phyloP scores from a whole-genome alignment of 139 green algal genomes.

The Micractinium conductrix region DNA sequence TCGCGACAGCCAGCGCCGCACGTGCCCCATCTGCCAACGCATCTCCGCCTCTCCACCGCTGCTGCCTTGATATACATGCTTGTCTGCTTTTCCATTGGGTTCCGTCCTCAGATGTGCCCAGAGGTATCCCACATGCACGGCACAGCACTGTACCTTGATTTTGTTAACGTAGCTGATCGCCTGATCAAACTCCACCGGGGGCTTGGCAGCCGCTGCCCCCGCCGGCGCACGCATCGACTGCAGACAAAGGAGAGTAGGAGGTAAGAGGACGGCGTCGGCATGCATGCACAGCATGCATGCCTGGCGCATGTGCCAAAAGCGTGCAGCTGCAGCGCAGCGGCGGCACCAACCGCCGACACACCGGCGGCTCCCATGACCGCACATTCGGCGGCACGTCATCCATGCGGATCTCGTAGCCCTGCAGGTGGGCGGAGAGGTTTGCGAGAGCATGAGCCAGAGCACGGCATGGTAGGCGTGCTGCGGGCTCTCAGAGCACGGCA shows the following conservation, averaged over 20 bases:
- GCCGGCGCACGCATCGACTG: slow-evolving; percentile 9
- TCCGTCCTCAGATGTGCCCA: too few species aligned
- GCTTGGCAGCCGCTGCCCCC: slow-evolving; percentile 52
- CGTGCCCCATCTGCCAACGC: too few species aligned
- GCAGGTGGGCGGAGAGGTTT: neutral
- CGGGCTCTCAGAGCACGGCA: neutral
- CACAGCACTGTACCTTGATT: slow-evolving; percentile 97
- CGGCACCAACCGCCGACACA: neutral
- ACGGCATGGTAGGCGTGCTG: neutral
- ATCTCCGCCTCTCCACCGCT: too few species aligned
- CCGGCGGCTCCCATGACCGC: slow-evolving; percentile 20
- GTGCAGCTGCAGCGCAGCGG: neutral
- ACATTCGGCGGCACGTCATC: slow-evolving; percentile 30
- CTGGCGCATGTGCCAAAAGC: neutral
- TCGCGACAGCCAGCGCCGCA: too few species aligned
- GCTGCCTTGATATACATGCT: too few species aligned
- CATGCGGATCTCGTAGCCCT: slow-evolving; percentile 57
- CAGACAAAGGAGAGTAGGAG: neutral
- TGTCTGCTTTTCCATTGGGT: too few species aligned
- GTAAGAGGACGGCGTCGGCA: neutral
- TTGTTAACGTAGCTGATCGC: slow-evolving; percentile 99
- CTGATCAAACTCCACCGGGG: slow-evolving; percentile 98
- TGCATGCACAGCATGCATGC: neutral
- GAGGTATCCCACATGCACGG: too few species aligned
- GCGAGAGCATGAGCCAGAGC: too few species aligned